Percentiles rank a stretch among this genome's conserved stretches.
phyloP scores from a whole-genome alignment of 768 basidiomycete species.

The Mycena latifolia region DNA sequence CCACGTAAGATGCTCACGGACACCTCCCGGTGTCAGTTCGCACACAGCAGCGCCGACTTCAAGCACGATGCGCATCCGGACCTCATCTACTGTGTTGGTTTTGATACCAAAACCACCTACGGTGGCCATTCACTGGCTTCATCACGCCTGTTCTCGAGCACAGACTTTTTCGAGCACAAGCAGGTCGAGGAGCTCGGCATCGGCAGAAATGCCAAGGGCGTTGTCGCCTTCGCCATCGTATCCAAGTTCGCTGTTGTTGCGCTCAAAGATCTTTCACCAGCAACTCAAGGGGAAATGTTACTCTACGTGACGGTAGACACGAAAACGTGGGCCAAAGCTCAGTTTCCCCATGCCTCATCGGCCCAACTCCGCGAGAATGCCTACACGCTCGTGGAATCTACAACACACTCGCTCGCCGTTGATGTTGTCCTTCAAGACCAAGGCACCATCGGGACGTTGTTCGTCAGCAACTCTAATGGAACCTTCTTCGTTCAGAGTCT shows the following conservation, averaged over 20 bases:
- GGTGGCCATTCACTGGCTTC: slow-evolving; percentile 67
- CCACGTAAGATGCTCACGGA: slow-evolving; percentile 74
- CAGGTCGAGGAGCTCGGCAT: slow-evolving; percentile 90
- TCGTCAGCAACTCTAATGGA: slow-evolving; percentile 96
- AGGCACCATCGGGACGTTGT: slow-evolving; percentile 86
- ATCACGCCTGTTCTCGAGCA: slow-evolving; percentile 83
- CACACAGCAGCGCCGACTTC: slow-evolving; percentile 88
- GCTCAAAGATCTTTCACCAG: slow-evolving; percentile 73
- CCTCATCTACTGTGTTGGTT: slow-evolving; percentile 92
- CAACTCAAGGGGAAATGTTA: slow-evolving; percentile 76
- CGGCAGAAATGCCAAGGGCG: slow-evolving; percentile 85
- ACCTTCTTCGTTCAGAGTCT: slow-evolving; percentile 95
- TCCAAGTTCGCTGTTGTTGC: slow-evolving; percentile 95
- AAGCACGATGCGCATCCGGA: slow-evolving; percentile 79
- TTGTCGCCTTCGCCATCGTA: slow-evolving; percentile 94
- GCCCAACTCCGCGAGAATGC: slow-evolving; percentile 89
- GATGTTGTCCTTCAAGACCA: slow-evolving; percentile 87
- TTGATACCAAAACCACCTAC: slow-evolving; percentile 67
- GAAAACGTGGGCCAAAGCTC: slow-evolving; percentile 86
- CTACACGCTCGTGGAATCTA: slow-evolving; percentile 96
- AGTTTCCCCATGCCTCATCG: slow-evolving; percentile 91
- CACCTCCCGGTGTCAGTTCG: slow-evolving; percentile 88
- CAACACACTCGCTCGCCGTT: slow-evolving; percentile 92
- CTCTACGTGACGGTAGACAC: slow-evolving; percentile 91
- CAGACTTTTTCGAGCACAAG: slow-evolving; percentile 84